A percentile compares a stretch with the other conserved stretches of the same genome.
Evolutionary conservation across 257 asterid genomes (phyloP).

Genomic region (Forsythia viridissima): DNA sequence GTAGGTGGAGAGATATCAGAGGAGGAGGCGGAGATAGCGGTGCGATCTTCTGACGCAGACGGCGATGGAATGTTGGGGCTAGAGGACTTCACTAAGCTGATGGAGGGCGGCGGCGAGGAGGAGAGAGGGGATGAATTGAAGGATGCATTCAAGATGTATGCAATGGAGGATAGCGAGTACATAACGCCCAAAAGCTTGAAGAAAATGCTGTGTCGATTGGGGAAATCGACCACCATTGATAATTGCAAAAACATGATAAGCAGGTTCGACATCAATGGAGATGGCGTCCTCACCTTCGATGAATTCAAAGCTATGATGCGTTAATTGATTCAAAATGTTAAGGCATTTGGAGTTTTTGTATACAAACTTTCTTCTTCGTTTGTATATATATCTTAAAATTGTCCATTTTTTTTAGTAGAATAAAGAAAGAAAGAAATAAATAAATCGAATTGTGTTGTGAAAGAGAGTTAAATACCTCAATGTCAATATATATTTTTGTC

Average conservation of each 20-base stretch:
- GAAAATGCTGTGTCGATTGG: slow-evolving; percentile 19
- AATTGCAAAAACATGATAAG: slow-evolving; percentile 16
- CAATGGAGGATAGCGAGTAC: slow-evolving; percentile 8
- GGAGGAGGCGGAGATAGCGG: slow-evolving; percentile 27
- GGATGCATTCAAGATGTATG: slow-evolving; percentile 19
- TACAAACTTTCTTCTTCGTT: no score
- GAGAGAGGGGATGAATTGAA: slow-evolving; percentile 9
- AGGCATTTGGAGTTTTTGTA: not conserved
- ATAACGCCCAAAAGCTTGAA: slow-evolving; percentile 25
- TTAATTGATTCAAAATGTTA: not conserved
- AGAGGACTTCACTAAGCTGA: slow-evolving; percentile 24
- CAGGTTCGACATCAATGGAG: slow-evolving; percentile 21
- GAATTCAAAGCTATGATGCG: slow-evolving; percentile 25
- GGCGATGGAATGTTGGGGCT: slow-evolving; percentile 27
- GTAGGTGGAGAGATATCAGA: slow-evolving; percentile 21
- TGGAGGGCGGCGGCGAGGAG: slow-evolving; percentile 14
- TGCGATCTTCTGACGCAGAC: slow-evolving; percentile 17
- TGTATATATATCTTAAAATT: no score
- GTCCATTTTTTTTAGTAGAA: no score
- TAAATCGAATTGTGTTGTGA: no score
- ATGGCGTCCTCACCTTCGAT: slow-evolving; percentile 24
- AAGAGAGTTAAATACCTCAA: no score
- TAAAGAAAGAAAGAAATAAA: no score
- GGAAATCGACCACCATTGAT: not conserved
- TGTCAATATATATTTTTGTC: no score